phyloP scores from a whole-genome alignment of 345 rosid species.

The Salix caprea region DNA sequence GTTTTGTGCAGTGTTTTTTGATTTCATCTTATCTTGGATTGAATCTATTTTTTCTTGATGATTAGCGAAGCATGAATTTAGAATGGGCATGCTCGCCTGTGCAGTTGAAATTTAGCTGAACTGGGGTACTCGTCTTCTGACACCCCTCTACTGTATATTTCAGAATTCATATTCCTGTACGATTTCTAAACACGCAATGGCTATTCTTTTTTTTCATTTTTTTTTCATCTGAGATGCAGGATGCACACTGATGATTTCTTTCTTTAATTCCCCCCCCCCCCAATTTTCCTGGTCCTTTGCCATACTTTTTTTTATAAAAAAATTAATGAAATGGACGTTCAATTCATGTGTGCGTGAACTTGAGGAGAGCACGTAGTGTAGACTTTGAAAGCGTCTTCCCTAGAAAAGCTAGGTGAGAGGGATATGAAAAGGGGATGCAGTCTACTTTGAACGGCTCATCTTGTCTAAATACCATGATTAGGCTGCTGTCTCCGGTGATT shows the following conservation, averaged over 20 bases:
- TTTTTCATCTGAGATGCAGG: constrained; percentile 3
- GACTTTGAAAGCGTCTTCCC: not conserved
- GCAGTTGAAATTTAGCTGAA: constrained; percentile 29
- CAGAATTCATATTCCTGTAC: constrained; percentile 29
- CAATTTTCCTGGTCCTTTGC: not conserved
- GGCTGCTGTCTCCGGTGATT: not conserved
- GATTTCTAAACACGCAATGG: constrained; percentile 20
- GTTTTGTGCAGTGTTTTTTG: constrained; percentile 32
- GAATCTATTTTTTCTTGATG: constrained; percentile 19
- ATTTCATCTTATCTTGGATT: constrained; percentile 21
- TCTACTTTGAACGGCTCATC: not conserved
- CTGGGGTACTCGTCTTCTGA: constrained; percentile 8
- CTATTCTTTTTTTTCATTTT: not conserved
- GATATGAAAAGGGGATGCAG: not conserved
- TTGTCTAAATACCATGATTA: not conserved
- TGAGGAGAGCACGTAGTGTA: not conserved
- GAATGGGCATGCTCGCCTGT: constrained; percentile 20
- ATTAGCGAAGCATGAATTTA: constrained; percentile 21
- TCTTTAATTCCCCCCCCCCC: not conserved
- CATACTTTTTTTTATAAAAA: not conserved
- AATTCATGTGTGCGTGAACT: not conserved
- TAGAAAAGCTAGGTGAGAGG: not conserved
- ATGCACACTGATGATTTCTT: not conserved
- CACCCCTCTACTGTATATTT: constrained; percentile 30
- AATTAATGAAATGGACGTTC: not conserved